Conservation (phyloP, 2,329 filamentous ascomycete genomes). For the Ceratocystis smalleyi region DNA sequence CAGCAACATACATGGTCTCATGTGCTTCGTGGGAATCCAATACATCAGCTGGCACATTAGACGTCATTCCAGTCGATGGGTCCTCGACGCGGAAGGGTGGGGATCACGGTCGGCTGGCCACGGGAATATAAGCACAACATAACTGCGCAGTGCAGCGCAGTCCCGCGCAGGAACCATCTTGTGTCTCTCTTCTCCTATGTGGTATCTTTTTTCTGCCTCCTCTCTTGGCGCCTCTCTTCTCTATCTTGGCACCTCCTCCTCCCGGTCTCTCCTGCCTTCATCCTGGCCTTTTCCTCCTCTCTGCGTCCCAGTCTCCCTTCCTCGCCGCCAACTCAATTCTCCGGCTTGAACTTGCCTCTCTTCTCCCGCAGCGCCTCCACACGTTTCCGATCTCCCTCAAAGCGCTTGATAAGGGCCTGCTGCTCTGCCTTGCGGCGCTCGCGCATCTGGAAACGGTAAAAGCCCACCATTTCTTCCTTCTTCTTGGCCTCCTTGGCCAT, state of each 20-base stretch:
- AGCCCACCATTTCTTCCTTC: constrained; percentile 51
- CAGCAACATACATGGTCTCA: constrained; percentile 4
- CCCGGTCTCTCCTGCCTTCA: constrained; percentile 31
- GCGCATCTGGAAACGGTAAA: constrained; percentile 70
- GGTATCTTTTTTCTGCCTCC: neutral
- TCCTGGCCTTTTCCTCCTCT: neutral
- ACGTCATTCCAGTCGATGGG: neutral
- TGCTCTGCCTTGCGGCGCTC: constrained; percentile 66
- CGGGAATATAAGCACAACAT: too few relatives aligned
- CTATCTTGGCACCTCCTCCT: neutral
- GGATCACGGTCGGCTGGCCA: neutral
- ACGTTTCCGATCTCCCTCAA: constrained; percentile 60
- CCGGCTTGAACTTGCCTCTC: constrained; percentile 45
- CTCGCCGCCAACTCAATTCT: constrained; percentile 27
- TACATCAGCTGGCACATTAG: neutral
- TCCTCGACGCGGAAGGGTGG: neutral
- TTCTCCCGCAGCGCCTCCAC: constrained; percentile 56
- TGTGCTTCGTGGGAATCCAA: neutral
- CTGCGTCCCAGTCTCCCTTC: neutral
- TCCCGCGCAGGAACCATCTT: neutral
- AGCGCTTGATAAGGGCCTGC: constrained; percentile 49
- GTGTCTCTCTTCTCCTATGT: neutral
- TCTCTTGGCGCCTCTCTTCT: neutral
- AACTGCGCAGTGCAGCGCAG: too few relatives aligned
- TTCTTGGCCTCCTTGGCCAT: constrained; percentile 48